Evolutionary conservation across 225 moss, liverwort and hornwort genomes (phyloP).

Genomic region (Sphagnum contortum): DNA sequence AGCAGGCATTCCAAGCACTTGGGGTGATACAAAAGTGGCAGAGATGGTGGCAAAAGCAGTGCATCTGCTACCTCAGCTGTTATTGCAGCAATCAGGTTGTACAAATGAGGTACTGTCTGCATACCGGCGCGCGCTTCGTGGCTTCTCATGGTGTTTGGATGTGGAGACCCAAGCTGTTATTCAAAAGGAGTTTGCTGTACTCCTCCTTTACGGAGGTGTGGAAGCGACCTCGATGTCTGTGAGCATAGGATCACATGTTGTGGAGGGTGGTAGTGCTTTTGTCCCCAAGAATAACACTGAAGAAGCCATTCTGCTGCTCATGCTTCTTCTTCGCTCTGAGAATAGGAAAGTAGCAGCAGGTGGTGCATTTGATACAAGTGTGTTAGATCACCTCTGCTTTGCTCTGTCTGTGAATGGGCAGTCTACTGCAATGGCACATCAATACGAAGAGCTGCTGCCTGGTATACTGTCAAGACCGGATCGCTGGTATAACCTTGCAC

Average conservation of each 20-base stretch:
- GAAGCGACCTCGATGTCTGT: conserved; percentile 33
- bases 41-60: conserved; percentile 57
- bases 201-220: conserved; percentile 61
- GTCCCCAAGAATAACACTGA: conserved; percentile 60
- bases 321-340: conserved; percentile 51
- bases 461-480: conserved; percentile 56
- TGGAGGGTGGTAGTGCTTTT: conserved; percentile 44
- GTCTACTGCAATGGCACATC: conserved; percentile 51
- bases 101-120: conserved; percentile 46
- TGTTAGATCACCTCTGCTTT: conserved; percentile 80
- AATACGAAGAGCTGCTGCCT: conserved; percentile 76
- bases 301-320: conserved; percentile 63
- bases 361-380: conserved; percentile 43
- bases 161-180: conserved; percentile 27
- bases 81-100: conserved; percentile 23
- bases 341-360: conserved; percentile 13
- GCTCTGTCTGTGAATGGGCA: conserved; percentile 57
- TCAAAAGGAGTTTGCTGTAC: conserved; percentile 54
- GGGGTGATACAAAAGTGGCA: conserved; percentile 50
- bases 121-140: conserved; percentile 59
- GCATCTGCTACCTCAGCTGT: conserved; percentile 60
- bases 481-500: conserved; percentile 77
- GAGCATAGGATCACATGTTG: conserved; percentile 37
- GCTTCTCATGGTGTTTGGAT: conserved; percentile 48
- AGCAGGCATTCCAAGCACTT: conserved; percentile 51